Evolutionary conservation across 208 protist species (phyloP).

Genomic region (Trypanosoma melophagium): DNA sequence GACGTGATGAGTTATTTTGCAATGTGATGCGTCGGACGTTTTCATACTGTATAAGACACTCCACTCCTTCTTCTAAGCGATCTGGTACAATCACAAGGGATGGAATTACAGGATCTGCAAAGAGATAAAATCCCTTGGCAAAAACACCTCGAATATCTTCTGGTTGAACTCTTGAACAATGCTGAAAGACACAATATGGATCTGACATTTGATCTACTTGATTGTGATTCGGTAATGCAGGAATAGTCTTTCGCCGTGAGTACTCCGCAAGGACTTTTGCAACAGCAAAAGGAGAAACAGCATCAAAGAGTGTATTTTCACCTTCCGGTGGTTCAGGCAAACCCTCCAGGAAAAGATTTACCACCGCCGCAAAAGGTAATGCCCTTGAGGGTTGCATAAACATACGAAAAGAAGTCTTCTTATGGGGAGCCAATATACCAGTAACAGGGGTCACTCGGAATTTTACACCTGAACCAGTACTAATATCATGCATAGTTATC

Average conservation of each 20-base stretch:
- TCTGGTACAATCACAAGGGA: conserved; percentile 58
- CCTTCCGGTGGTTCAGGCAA: conserved; percentile 45
- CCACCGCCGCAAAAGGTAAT: conserved; percentile 42
- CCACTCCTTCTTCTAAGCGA: conserved; percentile 68
- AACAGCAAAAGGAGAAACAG: conserved; percentile 11
- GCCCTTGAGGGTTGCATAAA: conserved; percentile 35
- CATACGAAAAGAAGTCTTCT: conserved; percentile 35
- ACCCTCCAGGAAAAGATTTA: conserved; percentile 73
- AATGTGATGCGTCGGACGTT: conserved; percentile 72
- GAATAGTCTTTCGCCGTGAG: conserved; percentile 14
- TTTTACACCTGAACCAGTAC: conserved; percentile 6
- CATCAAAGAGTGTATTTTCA: neutral
- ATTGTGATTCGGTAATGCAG: conserved; percentile 16
- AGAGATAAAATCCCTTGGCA: conserved; percentile 74
- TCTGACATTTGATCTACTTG: conserved; percentile 24
- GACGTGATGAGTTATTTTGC: conserved; percentile 68
- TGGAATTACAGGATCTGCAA: conserved; percentile 62
- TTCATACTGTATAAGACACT: conserved; percentile 69
- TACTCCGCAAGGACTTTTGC: conserved; percentile 6
- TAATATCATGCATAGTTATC: neutral
- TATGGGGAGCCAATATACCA: conserved; percentile 34
- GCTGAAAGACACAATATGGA: conserved; percentile 44
- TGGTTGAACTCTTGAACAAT: conserved; percentile 19
- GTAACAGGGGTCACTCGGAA: conserved; percentile 28
- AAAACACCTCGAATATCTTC: conserved; percentile 41